phyloP scores from a whole-genome alignment of 768 basidiomycete species.

The Daedaleopsis nitida region DNA sequence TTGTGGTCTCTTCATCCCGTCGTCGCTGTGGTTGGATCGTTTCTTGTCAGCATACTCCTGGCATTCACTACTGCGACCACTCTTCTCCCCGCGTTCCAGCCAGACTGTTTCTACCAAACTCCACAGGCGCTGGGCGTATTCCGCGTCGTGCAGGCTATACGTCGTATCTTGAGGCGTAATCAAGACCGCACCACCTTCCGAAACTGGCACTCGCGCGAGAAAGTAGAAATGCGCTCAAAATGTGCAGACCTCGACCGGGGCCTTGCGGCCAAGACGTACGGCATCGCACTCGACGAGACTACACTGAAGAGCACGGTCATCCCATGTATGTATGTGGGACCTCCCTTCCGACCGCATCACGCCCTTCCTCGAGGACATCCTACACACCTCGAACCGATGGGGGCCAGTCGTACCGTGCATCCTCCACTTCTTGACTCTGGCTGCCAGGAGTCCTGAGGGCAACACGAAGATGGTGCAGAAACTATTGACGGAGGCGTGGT shows the following conservation, averaged over 20 bases:
- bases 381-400: background rate
- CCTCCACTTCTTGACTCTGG: background rate
- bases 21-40: slow-evolving; percentile 16
- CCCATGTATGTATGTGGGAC: background rate
- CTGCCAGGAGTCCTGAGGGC: background rate
- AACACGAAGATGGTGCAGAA: background rate
- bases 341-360: background rate
- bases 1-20: slow-evolving; percentile 20
- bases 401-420: background rate
- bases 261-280: background rate
- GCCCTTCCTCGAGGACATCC: background rate
- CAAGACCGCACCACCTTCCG: background rate
- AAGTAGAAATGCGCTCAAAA: background rate
- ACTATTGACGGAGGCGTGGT: background rate
- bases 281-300: background rate
- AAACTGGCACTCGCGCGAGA: background rate
- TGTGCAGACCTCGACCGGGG: background rate
- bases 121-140: slow-evolving; percentile 16
- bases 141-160: background rate
- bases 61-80: slow-evolving; percentile 6
- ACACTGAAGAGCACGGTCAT: background rate
- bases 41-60: slow-evolving; percentile 6
- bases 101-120: slow-evolving; percentile 19
- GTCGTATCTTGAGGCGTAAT: background rate
- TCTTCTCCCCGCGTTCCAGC: slow-evolving; percentile 5